Percentiles rank a stretch among this genome's conserved stretches.
Evolutionary conservation across 495 filamentous ascomycete genomes (phyloP).

Genomic region (Xylaria flabelliformis): DNA sequence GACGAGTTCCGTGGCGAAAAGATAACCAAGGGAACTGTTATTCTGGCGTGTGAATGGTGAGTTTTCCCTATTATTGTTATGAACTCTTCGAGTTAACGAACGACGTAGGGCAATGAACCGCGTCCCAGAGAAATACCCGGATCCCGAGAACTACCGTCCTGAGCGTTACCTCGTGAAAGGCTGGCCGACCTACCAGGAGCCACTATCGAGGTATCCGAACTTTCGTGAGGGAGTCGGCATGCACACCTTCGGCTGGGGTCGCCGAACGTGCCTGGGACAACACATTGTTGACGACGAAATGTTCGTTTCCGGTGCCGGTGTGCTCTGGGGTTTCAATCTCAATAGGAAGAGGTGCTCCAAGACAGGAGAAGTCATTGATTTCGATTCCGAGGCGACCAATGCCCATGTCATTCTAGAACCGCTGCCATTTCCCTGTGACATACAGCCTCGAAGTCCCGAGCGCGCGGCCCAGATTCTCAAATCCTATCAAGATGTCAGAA

Average conservation of each 20-base stretch:
- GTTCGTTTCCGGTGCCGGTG: conserved; percentile 56
- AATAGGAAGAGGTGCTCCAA: conserved; percentile 45
- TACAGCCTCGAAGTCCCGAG: conserved; percentile 46
- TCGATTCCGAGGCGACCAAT: conserved; percentile 59
- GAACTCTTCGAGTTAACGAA: not conserved
- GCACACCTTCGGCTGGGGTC: conserved; percentile 68
- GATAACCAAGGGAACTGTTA: conserved; percentile 58
- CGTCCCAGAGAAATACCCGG: conserved; percentile 54
- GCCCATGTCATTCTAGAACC: conserved; percentile 57
- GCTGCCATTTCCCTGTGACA: conserved; percentile 47
- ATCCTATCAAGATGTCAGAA: conserved; percentile 42
- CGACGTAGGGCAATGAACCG: conserved; percentile 56
- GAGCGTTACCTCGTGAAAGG: conserved; percentile 59
- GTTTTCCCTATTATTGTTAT: not conserved
- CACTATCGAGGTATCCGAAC: conserved; percentile 58
- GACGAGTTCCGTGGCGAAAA: conserved; percentile 57
- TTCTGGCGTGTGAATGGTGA: conserved; percentile 63
- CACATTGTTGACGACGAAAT: conserved; percentile 66
- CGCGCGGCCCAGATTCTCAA: conserved; percentile 43
- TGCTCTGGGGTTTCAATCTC: conserved; percentile 59
- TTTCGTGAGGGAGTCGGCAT: conserved; percentile 56
- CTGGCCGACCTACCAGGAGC: conserved; percentile 62
- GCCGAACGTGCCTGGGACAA: conserved; percentile 67
- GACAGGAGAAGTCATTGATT: conserved; percentile 49
- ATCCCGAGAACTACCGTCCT: conserved; percentile 61